These are phyloP conservation scores for Euphorbia pulcherrima DNA, from an alignment of 345 rosid genomes.

Conservation along the genomic window DNA sequence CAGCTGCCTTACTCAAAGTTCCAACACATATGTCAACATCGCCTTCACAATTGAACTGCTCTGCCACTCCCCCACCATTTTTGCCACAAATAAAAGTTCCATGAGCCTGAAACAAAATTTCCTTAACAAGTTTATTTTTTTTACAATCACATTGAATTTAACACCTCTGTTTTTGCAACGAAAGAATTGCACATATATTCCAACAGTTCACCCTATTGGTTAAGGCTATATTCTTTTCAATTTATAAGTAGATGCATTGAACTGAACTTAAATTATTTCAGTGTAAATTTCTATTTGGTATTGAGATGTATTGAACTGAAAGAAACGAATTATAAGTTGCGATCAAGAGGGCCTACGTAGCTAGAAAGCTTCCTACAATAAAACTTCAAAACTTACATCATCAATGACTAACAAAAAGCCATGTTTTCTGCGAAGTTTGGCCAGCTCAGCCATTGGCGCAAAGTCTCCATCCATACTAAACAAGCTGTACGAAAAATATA, in stretches of 20 bases:
- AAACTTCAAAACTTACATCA: constrained; percentile 56
- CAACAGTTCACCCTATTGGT: not conserved
- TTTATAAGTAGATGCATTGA: too few relatives aligned
- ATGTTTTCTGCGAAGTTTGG: constrained; percentile 63
- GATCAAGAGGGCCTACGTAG: too few relatives aligned
- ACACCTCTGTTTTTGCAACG: constrained; percentile 1
- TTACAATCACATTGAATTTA: not conserved
- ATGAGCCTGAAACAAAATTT: constrained; percentile 60
- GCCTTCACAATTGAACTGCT: constrained; percentile 71
- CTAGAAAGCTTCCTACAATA: constrained; percentile 13
- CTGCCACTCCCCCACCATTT: constrained; percentile 89
- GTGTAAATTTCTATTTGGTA: too few relatives aligned
- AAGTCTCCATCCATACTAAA: constrained; percentile 99
- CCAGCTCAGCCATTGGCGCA: constrained; percentile 85
- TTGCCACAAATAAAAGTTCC: constrained; percentile 95
- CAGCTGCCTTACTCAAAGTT: constrained; percentile 95
- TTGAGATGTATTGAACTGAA: too few relatives aligned
- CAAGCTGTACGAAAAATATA: constrained; percentile 44
- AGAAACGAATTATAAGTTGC: too few relatives aligned
- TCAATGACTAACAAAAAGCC: constrained; percentile 78
- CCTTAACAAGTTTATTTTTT: constrained; percentile 11
- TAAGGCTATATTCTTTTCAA: too few relatives aligned
- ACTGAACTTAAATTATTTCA: too few relatives aligned
- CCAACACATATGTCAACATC: constrained; percentile 85
- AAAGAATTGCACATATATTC: not conserved